Evolutionary conservation across 257 asterid genomes (phyloP).

Genomic region (Ophiorrhiza pumila): DNA sequence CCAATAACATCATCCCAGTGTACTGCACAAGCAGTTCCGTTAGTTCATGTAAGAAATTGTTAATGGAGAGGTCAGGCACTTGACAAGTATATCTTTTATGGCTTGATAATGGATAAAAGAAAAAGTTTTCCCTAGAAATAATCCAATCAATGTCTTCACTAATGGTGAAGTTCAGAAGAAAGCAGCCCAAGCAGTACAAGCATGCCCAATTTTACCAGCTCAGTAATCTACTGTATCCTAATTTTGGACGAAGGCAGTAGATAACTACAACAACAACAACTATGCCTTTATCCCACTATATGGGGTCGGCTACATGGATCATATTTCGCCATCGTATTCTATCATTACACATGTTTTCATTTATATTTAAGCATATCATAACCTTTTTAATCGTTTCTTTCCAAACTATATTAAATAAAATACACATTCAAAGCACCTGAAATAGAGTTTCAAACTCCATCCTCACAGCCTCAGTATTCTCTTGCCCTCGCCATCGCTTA

Average conservation of each 20-base stretch:
- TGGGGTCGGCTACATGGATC: too few species aligned
- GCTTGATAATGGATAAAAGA: background rate
- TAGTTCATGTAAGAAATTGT: background rate
- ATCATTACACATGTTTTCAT: too few species aligned
- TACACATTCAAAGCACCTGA: constrained; percentile 50
- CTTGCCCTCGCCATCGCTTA: constrained; percentile 95
- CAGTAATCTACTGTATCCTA: background rate
- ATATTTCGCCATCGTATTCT: too few species aligned
- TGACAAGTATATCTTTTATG: background rate
- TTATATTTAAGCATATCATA: too few species aligned
- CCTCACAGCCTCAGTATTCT: constrained; percentile 64
- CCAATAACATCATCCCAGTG: constrained; percentile 91
- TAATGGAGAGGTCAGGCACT: background rate
- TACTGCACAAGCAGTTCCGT: constrained; percentile 48
- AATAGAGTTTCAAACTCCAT: constrained; percentile 84
- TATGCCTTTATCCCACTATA: too few species aligned
- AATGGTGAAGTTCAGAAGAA: background rate
- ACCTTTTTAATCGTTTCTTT: too few species aligned
- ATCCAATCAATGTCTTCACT: background rate
- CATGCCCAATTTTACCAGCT: background rate
- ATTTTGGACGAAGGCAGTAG: background rate
- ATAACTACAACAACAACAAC: too few species aligned
- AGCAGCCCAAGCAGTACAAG: background rate
- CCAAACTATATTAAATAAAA: background rate
- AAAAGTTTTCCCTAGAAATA: background rate